Evolutionary conservation across 352 stramenopile species (phyloP), one percentile per base, ranked within the genome.

Genomic region (Pelagophyceae sp.): DNA sequence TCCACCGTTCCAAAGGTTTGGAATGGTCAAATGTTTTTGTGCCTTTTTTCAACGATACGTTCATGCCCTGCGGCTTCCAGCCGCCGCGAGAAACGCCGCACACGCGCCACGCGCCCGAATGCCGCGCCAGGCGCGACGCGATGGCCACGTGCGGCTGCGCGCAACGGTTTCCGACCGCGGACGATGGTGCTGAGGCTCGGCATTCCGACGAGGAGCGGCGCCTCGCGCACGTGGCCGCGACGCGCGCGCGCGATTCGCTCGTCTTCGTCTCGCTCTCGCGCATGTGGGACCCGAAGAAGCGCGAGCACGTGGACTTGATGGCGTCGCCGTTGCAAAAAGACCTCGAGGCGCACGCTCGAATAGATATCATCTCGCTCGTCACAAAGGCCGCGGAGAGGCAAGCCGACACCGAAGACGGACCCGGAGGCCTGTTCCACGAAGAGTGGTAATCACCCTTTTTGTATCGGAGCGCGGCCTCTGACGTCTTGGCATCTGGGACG

Each of bases 21-120:
- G 80, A 83, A 60, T 83, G 78, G 80, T 38, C 38, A 23, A 51
- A 80, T 74, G 80, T 84, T 5, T 81, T 82, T 71, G 79, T 82
- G 27, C 75, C 80, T 15, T 82, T 76, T 63, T 80, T 83, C 35
- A 82, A 82, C 45, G 32, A 83, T 23, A 70, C 27, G 0, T 80
- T 78, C 38, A 31, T 83, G 5, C 80, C 80, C 58, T 79, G 72
- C 19, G 31, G 38, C 25, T 67, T 17, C 51, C 40, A 67, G 19
- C 50, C 75, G 0, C 65, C 77, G 50, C 38, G 60, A 0, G 31
- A 45, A 15, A 67, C 23, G 58, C 58, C 23, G 11, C 11, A 67
- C 15, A 11, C 11, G 23, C 58, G 11, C 58, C 23, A 67, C 58
- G 5, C 6, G 5, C 58, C 58, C 11, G 31, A 67, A 15, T 33